Evolutionary conservation across 495 filamentous ascomycete species (phyloP), one percentile per base, ranked within the genome.

Genomic region (Trichoderma asperelloides): DNA sequence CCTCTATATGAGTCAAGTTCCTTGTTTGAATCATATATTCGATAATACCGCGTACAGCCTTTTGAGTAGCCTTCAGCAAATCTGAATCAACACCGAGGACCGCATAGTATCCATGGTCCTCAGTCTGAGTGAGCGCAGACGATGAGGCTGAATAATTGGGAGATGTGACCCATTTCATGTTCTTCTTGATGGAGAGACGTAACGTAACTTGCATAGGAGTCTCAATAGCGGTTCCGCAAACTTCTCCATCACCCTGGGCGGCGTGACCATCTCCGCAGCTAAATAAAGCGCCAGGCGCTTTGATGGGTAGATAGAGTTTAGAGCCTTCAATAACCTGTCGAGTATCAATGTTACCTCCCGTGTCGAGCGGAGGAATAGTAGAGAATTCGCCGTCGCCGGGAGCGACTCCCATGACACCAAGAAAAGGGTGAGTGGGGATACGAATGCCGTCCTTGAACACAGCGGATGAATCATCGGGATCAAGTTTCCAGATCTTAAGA

Each of bases 191-290:
- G 11, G 78, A 78, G 33, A 84, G 76, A 23, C 80, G 77, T 21
- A 84, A 68, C 9, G 74, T 77, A 1, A 79, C 82, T 49, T 75
- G 74, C 73, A 84, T 80, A 18, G 78, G 78, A 25, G 81, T 83
- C 74, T 84, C 82, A 71, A 84, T 84, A 63, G 82, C 82, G 37
- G 81, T 82, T 28, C 82, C 82, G 67, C 82, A 84, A 43, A 82
- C 80, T 68, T 84, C 82, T 27, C 82, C 82, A 65, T 81, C 79
- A n/a, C 82, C 82, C 68, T 84, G 81, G 0, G 81, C 81, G 6
- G 82, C 82, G 64, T 84, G 82, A n/a, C 82, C 82, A 65, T 84
- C 82, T 43, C 82, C 82, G 68, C 81, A 83, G 72, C 78, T 81
- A 70, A 84, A 83, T 9, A 82, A 72, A 9, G 80, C 82, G n/a